A percentile compares a stretch with the other conserved stretches of the same genome.
Conservation (phyloP, 176 grass and related monocot species). For the Pontederia paniculata region DNA sequence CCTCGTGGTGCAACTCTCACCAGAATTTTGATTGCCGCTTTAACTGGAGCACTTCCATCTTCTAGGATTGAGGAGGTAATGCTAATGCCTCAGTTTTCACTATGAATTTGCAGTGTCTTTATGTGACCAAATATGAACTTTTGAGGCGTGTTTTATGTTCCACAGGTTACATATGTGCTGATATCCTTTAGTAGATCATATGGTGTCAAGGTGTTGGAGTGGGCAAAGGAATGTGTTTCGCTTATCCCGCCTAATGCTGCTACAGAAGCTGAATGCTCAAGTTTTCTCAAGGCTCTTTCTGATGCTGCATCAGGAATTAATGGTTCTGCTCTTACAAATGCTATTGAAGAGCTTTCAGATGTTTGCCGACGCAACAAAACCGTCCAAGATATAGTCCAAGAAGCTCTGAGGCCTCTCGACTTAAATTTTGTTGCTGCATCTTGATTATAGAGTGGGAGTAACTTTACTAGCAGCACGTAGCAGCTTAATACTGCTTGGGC, state of each 20-base stretch:
- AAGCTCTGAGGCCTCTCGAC: slow-evolving; percentile 80
- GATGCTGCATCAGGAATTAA: slow-evolving; percentile 64
- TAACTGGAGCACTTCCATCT: slow-evolving; percentile 81
- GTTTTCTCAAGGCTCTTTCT: slow-evolving; percentile 63
- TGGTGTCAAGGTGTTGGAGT: slow-evolving; percentile 53
- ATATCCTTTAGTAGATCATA: slow-evolving; percentile 68
- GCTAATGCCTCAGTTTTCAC: not conserved
- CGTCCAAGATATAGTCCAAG: slow-evolving; percentile 87
- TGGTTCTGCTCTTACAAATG: slow-evolving; percentile 34
- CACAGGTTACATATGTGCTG: slow-evolving; percentile 81
- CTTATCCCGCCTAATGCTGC: slow-evolving; percentile 69
- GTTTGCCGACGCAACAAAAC: slow-evolving; percentile 77
- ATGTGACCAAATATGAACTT: not conserved
- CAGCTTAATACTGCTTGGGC: too few relatives aligned
- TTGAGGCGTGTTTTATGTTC: slow-evolving; percentile 15
- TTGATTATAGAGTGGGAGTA: slow-evolving; percentile 5
- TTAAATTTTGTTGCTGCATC: slow-evolving; percentile 34
- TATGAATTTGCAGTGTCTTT: not conserved
- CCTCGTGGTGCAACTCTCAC: slow-evolving; percentile 72
- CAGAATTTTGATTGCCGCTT: slow-evolving; percentile 88
- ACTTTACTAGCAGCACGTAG: too few relatives aligned
- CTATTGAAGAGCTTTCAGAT: slow-evolving; percentile 71
- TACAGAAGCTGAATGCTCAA: slow-evolving; percentile 65
- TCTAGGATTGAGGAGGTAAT: slow-evolving; percentile 82
- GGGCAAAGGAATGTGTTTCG: slow-evolving; percentile 66